Evolutionary conservation across 108 stramenopile genomes (phyloP), one percentile per base, ranked within the genome.

Genomic region (Conticribra weissflogii): DNA sequence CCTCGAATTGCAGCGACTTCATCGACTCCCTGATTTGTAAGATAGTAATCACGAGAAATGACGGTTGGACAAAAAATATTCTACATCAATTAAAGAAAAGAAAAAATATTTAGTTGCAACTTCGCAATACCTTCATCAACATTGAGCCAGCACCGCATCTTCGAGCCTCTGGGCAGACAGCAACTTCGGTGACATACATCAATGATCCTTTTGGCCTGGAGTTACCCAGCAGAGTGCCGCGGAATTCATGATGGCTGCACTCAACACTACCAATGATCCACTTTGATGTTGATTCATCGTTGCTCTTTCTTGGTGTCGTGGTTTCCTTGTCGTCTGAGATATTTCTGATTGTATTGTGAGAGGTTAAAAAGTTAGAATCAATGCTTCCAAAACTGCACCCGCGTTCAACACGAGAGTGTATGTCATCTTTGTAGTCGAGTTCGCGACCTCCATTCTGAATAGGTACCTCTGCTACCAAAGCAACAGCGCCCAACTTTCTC

Each of bases 141-240:
- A 66, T 74, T 15, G 54, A 63, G 19, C 88, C 94, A 66, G 86
- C 84, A 8, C 94, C 94, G 45, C 72, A 72, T 76, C 89, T 76
- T 23, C 94, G 78, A 5, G 70, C 79, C 3, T 48, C 59, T 1
- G 89, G 66, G 33, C 71, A 59, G 5, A 91, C 94, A 5, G 90
- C 91, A 0, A 95, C 94, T 85, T 92, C 94, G 5, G 94, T 95
- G 0, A 95, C 66, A 51, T 95, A 95, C 71, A 95, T 48, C 0
- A 92, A 68, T 4, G 88, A 83, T 27, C 76, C 63, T 27, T 61
- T 72, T 2, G 72, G 87, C 54, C 89, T 66, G 0, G 78, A 63
- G 32, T 56, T 58, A 27, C 91, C 94, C 12, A 95, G 67, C 29
- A 72, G 51, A 7, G 94, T 95, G 9, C 79, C 80, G 41, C 68